Conservation (phyloP, 345 rosid species). For the Clausena lansium region DNA sequence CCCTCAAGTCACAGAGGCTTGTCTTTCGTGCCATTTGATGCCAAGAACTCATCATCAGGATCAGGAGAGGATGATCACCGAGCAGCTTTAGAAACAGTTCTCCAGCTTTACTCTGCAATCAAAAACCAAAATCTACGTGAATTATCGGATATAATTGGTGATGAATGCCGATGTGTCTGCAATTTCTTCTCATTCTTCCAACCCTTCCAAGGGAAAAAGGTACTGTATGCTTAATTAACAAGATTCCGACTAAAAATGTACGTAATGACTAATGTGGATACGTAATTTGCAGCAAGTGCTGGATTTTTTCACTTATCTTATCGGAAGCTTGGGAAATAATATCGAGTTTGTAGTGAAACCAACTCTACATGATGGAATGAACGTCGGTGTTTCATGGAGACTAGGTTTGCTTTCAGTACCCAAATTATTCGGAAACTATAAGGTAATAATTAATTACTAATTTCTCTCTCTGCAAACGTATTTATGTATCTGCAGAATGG, state of each 20-base stretch:
- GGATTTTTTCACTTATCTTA: constrained; percentile 56
- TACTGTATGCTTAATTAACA: constrained; percentile 7
- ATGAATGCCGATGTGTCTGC: constrained; percentile 67
- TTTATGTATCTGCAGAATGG: constrained; percentile 50
- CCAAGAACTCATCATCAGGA: constrained; percentile 16
- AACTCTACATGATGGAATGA: constrained; percentile 62
- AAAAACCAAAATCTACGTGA: constrained; percentile 42
- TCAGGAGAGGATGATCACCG: constrained; percentile 27
- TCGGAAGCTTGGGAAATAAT: constrained; percentile 47
- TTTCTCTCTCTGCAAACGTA: too few relatives aligned
- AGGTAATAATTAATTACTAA: too few relatives aligned
- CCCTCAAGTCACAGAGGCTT: constrained; percentile 1
- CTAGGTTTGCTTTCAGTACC: constrained; percentile 35
- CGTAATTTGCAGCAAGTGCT: constrained; percentile 61
- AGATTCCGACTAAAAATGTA: not conserved
- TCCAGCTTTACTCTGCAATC: constrained; percentile 53
- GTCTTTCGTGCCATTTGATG: constrained; percentile 20
- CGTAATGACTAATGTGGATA: too few relatives aligned
- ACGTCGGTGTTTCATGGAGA: constrained; percentile 63
- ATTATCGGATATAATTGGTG: constrained; percentile 58
- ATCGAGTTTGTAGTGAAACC: constrained; percentile 57
- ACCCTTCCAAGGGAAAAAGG: constrained; percentile 74
- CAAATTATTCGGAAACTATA: not conserved
- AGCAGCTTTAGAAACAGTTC: constrained; percentile 63
- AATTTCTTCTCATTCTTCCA: constrained; percentile 51